Percentiles rank a stretch among this genome's conserved stretches.
These are phyloP conservation scores for Bipolaris bicolor DNA, from an alignment of 2,329 filamentous ascomycete genomes.

Conservation along the genomic window DNA sequence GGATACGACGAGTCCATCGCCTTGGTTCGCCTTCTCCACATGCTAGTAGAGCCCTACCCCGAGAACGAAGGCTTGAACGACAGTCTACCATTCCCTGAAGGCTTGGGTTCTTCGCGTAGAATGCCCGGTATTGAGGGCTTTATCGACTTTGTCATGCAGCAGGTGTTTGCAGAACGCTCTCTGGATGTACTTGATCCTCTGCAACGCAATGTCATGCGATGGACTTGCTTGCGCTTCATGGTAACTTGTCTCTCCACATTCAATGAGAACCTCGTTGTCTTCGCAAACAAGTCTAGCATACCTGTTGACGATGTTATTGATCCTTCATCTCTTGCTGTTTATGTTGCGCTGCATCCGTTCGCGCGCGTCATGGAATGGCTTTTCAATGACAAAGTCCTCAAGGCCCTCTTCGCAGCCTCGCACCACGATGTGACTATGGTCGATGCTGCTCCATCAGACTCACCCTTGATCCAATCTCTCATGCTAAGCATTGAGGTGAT, in stretches of 20 bases:
- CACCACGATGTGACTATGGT: slow-evolving; percentile 78
- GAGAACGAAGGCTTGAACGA: slow-evolving; percentile 71
- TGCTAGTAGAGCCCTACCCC: slow-evolving; percentile 70
- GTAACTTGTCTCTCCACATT: slow-evolving; percentile 80
- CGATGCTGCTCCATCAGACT: slow-evolving; percentile 74
- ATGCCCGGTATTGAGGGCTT: slow-evolving; percentile 90
- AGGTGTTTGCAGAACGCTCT: slow-evolving; percentile 72
- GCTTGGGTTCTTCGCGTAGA: slow-evolving; percentile 76
- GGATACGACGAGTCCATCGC: slow-evolving; percentile 86
- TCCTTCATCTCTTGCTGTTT: slow-evolving; percentile 75
- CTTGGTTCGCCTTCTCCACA: slow-evolving; percentile 78
- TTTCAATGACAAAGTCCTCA: slow-evolving; percentile 89
- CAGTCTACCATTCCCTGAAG: slow-evolving; percentile 83
- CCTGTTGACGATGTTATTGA: slow-evolving; percentile 76
- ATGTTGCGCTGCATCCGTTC: slow-evolving; percentile 89
- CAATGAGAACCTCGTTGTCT: slow-evolving; percentile 89
- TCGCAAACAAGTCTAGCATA: slow-evolving; percentile 79
- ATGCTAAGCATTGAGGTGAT: slow-evolving; percentile 84
- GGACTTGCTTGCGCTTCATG: slow-evolving; percentile 84
- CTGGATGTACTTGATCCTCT: slow-evolving; percentile 67
- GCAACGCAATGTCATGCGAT: slow-evolving; percentile 75
- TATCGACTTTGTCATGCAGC: slow-evolving; percentile 85
- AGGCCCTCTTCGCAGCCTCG: slow-evolving; percentile 76
- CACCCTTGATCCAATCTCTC: slow-evolving; percentile 80
- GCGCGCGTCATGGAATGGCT: slow-evolving; percentile 97